Evolutionary conservation across 371 early-diverging fungal genomes (phyloP), one percentile per base, ranked within the genome.

Genomic region (Mucor circinelloides): DNA sequence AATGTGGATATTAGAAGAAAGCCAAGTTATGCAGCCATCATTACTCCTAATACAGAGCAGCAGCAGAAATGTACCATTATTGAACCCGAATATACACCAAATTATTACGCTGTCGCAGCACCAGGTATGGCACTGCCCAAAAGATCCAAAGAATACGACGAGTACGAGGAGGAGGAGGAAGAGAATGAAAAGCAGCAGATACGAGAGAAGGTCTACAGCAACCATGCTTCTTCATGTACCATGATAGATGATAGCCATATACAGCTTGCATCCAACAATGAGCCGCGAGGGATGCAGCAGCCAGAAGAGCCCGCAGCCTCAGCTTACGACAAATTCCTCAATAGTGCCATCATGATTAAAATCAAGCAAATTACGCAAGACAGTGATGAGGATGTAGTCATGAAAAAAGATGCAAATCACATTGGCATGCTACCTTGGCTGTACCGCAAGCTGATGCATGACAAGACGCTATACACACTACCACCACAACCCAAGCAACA

Each of bases 1-100:
- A 87, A 89, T 64, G 84, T 87, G 25, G 97, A 97, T 72, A 94
- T 95, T 60, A 89, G 92, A 71, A 91, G 84, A 61, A 79, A 74
- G 27, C 68, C 60, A 17, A 60, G 42, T 15, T 19, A 54, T 42
- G 60, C 48, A 27, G 30, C 58, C 40, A 36, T 59, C 10, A 28
- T 42, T 12, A 19, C 50, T 25, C 66, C 66, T 57, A 74, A 6
- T 12, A 60, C 12, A 28, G 46, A 40, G 30, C 50, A 31, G 17
- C 21, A 54, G 5, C 27, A 55, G 6, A 19, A 5, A 31, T 63
- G 63, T 19, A 38, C 52, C 36, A n/a, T 52, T 1, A 54, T 63
- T n/a, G 63, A 63, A 3, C 63, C 63, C 15, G 52, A 50, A 1
- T 19, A 25, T 10, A 25, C 36, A 27, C 63, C 63, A 36, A 54